Percentiles rank a stretch among this genome's conserved stretches.
Evolutionary conservation across 495 filamentous ascomycete genomes (phyloP).

Genomic region (Penicillium paradoxum): DNA sequence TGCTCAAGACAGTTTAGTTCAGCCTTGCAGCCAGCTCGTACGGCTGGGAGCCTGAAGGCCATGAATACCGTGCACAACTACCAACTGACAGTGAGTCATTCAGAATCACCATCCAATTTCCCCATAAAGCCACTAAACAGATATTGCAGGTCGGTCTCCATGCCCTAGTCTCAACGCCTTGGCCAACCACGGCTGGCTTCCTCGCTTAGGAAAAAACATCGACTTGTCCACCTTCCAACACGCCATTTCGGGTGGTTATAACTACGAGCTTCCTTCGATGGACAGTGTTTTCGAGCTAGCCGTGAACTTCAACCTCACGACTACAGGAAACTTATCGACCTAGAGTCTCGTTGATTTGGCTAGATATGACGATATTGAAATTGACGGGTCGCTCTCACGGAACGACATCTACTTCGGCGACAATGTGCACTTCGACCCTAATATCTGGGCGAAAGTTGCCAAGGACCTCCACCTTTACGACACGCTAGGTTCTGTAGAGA

Average conservation of each 20-base stretch:
- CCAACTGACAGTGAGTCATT: background rate
- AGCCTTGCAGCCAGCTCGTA: background rate
- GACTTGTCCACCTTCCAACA: constrained; percentile 11
- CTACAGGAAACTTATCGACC: constrained; percentile 12
- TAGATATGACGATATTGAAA: background rate
- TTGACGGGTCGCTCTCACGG: constrained; percentile 18
- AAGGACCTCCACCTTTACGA: constrained; percentile 14
- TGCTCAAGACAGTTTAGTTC: background rate
- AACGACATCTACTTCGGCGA: constrained; percentile 23
- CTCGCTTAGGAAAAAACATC: constrained; percentile 17
- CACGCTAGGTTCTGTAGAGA: background rate
- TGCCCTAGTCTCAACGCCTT: constrained; percentile 19
- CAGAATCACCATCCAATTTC: background rate
- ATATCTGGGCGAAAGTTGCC: constrained; percentile 9
- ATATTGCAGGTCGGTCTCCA: constrained; percentile 11
- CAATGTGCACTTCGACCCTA: constrained; percentile 6
- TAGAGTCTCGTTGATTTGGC: constrained; percentile 1
- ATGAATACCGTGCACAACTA: background rate
- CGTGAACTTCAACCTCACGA: constrained; percentile 12
- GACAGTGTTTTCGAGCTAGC: constrained; percentile 23
- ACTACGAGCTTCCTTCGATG: constrained; percentile 16
- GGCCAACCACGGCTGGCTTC: constrained; percentile 17
- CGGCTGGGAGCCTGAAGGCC: background rate
- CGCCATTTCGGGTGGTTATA: constrained; percentile 14
- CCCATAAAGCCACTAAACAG: background rate